Evolutionary conservation across 306 rosid species (phyloP), one percentile per base, ranked within the genome.

Genomic region (Rubus idaeus): DNA sequence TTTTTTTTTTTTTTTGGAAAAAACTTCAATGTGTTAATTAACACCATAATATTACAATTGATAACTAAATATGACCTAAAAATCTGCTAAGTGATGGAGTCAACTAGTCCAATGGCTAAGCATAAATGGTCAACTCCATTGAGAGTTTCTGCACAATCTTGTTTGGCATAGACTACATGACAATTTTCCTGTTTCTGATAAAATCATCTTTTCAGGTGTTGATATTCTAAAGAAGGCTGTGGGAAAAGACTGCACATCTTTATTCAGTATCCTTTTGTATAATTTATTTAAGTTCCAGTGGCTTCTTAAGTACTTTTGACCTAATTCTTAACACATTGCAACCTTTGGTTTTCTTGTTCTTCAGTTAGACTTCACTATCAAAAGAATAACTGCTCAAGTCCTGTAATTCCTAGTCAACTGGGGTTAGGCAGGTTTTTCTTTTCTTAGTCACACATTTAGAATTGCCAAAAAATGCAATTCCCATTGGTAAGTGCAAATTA

Each of bases 211-310:
- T 58, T 66, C 91, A 95, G 99, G 99, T 84, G 93, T 86, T 81
- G 97, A 95, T 81, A 92, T 90, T 78, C 81, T 95, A 82, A 88
- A 87, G 92, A 89, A 95, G 84, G 91, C 92, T 44, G 93, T 95
- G 81, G 97, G 99, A 79, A 95, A 86, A 89, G 99, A 95, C 83
- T 95, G 88, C 74, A 95, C 99, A 71, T 82, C 99, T 77, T 83
- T 95, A 74, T 95, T 95, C 87, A 89, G 97, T 92, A 95, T 95
- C 99, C 99, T 89, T 80, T 78, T 68, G 42, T 55, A 37, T 51
- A 52, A 18, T 46, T 5, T 17, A 4, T 9, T 60, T 9, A 10
- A 8, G 6, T 23, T 58, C 8, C 13, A 37, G 30, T 3, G 13
- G 20, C 20, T 44, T 11, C 37, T 39, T 1, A 8, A 70, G 17